Evolutionary conservation across 306 rosid species (phyloP), one percentile per base, ranked within the genome.

Genomic region (Styphnolobium japonicum): DNA sequence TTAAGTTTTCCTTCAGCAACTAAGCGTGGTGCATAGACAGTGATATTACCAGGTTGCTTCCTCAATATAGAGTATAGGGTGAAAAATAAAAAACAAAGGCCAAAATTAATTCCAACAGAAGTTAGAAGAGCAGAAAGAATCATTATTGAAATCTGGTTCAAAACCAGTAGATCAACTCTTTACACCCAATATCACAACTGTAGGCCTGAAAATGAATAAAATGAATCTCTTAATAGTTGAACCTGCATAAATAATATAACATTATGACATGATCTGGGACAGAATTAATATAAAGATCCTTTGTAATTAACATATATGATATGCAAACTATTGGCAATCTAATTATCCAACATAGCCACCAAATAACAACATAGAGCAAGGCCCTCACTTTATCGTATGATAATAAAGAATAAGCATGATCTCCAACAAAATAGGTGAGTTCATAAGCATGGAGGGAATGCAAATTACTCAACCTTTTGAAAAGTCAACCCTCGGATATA

Each of bases 41-140:
- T 14, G 76, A 86, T 76, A 79, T 88, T 87, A 51, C 82, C 80
- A 0, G 97, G 98, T 62, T 91, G 98, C 88, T 87, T 93, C 82
- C 89, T 75, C 85, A 93, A 62, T 60, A 93, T 57, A 21, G 98
- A 93, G 67, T 93, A 91, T 15, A 93, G 93, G 43, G 93, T 83
- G 92, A 86, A 82, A 68, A 86, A 90, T 10, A 93, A 64, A 33
- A 93, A 33, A 62, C 97, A 93, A 8, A 93, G 92, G 48, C 91
- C 90, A 67, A 93, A 89, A 79, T 93, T 93, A 84, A 93, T 93
- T 51, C 88, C 97, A 10, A 93, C 98, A 1, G 97, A 93, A 23
- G 97, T 91, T 81, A 91, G 43, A 15, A 93, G 89, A 8, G 98
- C 97, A 25, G 92, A 93, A 23, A 93, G 88, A 34, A 91, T 81